A percentile compares a stretch with the other conserved stretches of the same genome.
These are phyloP conservation scores for Angophora floribunda DNA, from an alignment of 345 rosid genomes.

Conservation along the genomic window DNA sequence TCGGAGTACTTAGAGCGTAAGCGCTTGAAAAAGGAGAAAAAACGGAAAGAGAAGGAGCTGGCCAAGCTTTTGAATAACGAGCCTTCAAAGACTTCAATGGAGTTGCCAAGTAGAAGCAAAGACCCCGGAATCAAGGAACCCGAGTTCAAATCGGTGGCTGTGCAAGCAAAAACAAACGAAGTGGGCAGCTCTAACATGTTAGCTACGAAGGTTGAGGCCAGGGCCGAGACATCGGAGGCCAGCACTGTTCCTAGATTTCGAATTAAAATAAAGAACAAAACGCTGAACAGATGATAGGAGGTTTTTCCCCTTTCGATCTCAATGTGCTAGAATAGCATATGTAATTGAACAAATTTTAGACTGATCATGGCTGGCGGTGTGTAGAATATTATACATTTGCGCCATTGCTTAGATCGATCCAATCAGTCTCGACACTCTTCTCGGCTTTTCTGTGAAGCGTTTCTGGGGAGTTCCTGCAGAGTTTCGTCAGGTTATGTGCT, in stretches of 20 bases:
- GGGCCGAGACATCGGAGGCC: slow-evolving; percentile 36
- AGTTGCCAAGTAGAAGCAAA: neutral
- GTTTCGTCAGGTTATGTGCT: neutral
- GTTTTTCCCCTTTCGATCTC: neutral
- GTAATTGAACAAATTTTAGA: neutral
- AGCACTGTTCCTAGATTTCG: slow-evolving; percentile 46
- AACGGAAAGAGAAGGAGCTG: slow-evolving; percentile 68
- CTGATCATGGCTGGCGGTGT: neutral
- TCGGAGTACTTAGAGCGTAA: slow-evolving; percentile 68
- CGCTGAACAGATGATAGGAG: slow-evolving; percentile 22
- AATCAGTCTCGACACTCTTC: neutral
- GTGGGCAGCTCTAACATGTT: slow-evolving; percentile 21
- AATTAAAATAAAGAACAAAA: slow-evolving; percentile 63
- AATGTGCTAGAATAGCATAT: neutral
- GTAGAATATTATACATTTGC: neutral
- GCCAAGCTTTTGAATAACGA: slow-evolving; percentile 43
- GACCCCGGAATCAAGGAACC: slow-evolving; percentile 1
- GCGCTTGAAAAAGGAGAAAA: slow-evolving; percentile 81
- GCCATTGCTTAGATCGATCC: neutral
- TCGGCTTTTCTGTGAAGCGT: neutral
- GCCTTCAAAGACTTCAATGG: slow-evolving; percentile 14
- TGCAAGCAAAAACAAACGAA: slow-evolving; percentile 28
- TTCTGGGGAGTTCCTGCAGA: neutral
- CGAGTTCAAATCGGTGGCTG: slow-evolving; percentile 1
- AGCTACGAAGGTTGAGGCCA: slow-evolving; percentile 24